Percentiles rank a stretch among this genome's conserved stretches.
Evolutionary conservation across 2,329 filamentous ascomycete genomes (phyloP).

Genomic region (Monilinia vaccinii-corymbosi): DNA sequence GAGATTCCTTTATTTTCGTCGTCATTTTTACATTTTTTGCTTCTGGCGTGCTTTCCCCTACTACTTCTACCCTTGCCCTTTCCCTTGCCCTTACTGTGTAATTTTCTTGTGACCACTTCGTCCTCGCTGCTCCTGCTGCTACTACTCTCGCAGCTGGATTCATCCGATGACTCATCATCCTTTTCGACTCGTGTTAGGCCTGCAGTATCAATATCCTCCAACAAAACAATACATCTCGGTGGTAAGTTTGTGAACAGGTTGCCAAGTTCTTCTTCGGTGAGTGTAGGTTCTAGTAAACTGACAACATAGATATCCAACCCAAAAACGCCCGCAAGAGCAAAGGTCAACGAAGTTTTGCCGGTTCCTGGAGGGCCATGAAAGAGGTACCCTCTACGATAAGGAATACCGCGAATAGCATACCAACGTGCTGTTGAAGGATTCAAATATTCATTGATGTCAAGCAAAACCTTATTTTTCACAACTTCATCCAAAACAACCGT

Average conservation of each 20-base stretch:
- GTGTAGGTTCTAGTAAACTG: conserved; percentile 46
- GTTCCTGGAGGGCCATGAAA: conserved; percentile 70
- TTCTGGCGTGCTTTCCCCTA: conserved; percentile 20
- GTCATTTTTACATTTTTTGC: conserved; percentile 8
- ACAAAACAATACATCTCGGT: conserved; percentile 52
- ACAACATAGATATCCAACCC: conserved; percentile 59
- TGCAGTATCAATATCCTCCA: conserved; percentile 63
- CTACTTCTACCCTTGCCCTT: conserved; percentile 9
- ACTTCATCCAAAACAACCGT: conserved; percentile 64
- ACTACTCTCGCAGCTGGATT: not conserved
- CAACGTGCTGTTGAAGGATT: conserved; percentile 60
- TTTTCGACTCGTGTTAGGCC: conserved; percentile 40
- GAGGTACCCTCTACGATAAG: conserved; percentile 67
- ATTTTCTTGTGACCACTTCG: conserved; percentile 32
- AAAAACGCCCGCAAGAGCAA: conserved; percentile 57
- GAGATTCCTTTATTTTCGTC: conserved; percentile 45
- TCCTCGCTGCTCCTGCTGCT: conserved; percentile 1
- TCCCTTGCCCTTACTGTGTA: conserved; percentile 35
- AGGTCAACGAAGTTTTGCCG: conserved; percentile 61
- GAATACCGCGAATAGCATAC: conserved; percentile 69
- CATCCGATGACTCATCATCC: conserved; percentile 10
- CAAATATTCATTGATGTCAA: conserved; percentile 71
- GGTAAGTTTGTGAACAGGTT: conserved; percentile 52
- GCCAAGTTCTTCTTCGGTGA: conserved; percentile 54
- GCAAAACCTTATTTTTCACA: conserved; percentile 57